Base-by-base conservation (phyloP, 2,329 filamentous ascomycete species). In the Tothia fuscella region DNA sequence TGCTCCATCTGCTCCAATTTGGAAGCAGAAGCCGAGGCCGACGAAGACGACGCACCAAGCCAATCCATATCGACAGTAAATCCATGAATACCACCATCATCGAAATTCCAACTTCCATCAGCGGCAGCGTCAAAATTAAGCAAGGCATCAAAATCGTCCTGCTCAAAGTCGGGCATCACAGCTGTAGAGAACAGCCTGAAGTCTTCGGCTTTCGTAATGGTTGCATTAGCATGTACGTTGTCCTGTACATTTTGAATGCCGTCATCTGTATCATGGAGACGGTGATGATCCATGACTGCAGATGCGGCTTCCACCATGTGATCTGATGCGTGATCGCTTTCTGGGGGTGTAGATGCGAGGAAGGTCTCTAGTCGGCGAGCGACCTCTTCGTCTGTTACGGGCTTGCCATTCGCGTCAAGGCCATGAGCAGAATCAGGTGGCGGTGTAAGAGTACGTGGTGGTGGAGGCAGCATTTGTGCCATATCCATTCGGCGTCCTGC, bases 331-430 rank as follows among this genome's bases (percentile, higher is more conserved):
- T 61, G 55, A 42, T 62, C 59, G 6, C 54, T 66, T 22, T 65
- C 62, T 3, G 67, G 67, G 3, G 67, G 67, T 2, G 66, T 69
- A 28, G 63, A 64, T 9, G 66, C 66, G n/a, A 70, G 61, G 58
- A 67, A 70, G 2, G 60, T 63, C 51, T 67, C 65, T 19, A 70
- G 56, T 24, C 63, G 59, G 20, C 60, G 57, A 4, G 65, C 65
- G 17, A 70, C 62, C 46, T 68, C 66, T 46, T 64, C 64, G 49
- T 70, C 67, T 3, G 63, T 60, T 19, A 45, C 3, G 13, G 32
- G 28, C 41, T 47, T 21, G 3, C n/a, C 22, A 12, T 25, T 24
- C 2, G 21, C 20, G 3, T 22, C 37, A 6, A 28, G n/a, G 35
- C 17, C 20, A 20, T 28, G 29, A n/a, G 34, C 35, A 14, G 41